Evolutionary conservation across 495 filamentous ascomycete genomes (phyloP), one percentile per base, ranked within the genome.

Genomic region (Beverwykella pulmonaria): DNA sequence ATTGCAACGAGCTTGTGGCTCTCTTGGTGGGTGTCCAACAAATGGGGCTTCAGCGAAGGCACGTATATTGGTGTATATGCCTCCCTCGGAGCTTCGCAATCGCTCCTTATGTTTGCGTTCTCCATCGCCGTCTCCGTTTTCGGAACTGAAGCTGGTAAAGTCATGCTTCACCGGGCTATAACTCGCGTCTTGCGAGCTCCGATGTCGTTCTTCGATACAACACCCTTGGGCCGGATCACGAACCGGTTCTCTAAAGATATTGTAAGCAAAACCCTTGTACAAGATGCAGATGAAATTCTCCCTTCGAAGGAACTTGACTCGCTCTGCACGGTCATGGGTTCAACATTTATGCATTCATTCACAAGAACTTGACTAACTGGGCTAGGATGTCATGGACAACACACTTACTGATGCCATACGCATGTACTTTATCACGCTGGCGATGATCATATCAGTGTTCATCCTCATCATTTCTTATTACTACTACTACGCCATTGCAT

Each of bases 171-270:
- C 12, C 79, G 86, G n/a, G 93, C 94, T 23, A 90, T 97, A 79
- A 82, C 77, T 12, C 85, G 88, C 47, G 90, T 92, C 0, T 81
- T 98, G 44, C 85, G 92, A 52, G 93, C 94, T 0, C 94, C 94
- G 0, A 96, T 98, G 92, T 88, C 88, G 3, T 98, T 98, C 81
- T 97, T 98, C 79, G 94, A 97, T 69, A 97, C 93, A 0, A 98
- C 94, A 0, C 94, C 94, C 1, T 80, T 97, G 0, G 94, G 94
- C n/a, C 88, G 94, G 25, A 97, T 98, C 74, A 94, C 92, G 9
- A 98, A 98, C 74, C 90, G 94, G 22, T 98, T 98, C 78, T 93
- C 92, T 2, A 92, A 93, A 71, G 94, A 98, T 75, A 88, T 97
- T 49, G 32, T 34, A 34, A 34, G 32, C 12, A 34, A 12, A 12